These are phyloP conservation scores for Phytophthora fragariaefolia DNA, from an alignment of 352 stramenopile species.

Conservation along the genomic window DNA sequence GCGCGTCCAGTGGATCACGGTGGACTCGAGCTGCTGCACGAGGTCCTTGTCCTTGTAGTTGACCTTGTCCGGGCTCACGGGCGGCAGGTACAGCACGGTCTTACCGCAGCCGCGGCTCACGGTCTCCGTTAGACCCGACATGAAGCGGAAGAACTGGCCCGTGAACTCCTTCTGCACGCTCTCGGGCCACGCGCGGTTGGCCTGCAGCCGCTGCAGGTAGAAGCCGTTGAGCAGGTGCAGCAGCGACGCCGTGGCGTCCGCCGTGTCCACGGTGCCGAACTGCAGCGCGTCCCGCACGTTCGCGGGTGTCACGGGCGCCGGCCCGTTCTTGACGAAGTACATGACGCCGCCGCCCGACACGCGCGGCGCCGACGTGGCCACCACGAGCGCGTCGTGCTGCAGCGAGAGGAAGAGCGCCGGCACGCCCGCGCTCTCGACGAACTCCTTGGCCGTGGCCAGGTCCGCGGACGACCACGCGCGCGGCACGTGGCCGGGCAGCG, in stretches of 20 bases:
- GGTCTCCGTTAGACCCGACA: constrained; percentile 95
- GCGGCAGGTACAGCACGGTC: constrained; percentile 94
- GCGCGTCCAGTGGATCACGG: constrained; percentile 96
- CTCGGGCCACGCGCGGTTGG: constrained; percentile 91
- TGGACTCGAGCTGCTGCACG: constrained; percentile 96
- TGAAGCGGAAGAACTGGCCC: constrained; percentile 95
- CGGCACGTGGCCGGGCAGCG: constrained; percentile 68
- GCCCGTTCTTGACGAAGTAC: constrained; percentile 92
- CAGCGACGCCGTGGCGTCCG: constrained; percentile 79
- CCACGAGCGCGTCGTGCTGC: constrained; percentile 49
- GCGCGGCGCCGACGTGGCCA: constrained; percentile 68
- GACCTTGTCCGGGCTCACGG: constrained; percentile 81
- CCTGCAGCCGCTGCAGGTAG: constrained; percentile 82
- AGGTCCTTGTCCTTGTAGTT: constrained; percentile 95
- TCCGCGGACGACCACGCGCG: constrained; percentile 82
- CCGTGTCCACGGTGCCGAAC: constrained; percentile 81
- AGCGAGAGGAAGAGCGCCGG: constrained; percentile 75
- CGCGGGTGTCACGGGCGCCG: constrained; percentile 62
- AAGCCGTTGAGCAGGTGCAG: constrained; percentile 88
- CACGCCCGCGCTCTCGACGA: constrained; percentile 72
- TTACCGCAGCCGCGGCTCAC: constrained; percentile 92
- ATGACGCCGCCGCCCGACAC: constrained; percentile 55
- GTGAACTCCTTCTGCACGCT: constrained; percentile 95
- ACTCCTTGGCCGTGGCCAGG: constrained; percentile 84
- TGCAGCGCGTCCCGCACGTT: constrained; percentile 72